A percentile compares a stretch with the other conserved stretches of the same genome.
phyloP scores from a whole-genome alignment of 768 basidiomycete genomes.

The Psilocybe azurescens region DNA sequence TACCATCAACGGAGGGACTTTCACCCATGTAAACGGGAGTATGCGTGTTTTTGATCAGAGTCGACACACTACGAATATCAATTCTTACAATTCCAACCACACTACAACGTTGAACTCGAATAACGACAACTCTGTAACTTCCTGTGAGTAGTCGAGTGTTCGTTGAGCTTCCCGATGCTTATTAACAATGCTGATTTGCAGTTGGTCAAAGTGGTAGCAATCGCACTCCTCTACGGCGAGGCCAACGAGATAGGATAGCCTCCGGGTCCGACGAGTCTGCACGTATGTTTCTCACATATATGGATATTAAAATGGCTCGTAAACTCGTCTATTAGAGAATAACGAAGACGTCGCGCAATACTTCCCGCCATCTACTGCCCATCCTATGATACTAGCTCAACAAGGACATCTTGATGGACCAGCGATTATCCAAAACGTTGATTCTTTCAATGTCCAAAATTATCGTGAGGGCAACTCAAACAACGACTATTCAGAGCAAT shows the following conservation, averaged over 20 bases:
- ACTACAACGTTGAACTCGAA: conserved; percentile 5
- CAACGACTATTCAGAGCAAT: conserved; percentile 17
- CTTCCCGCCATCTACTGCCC: conserved; percentile 5
- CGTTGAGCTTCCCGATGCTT: neutral
- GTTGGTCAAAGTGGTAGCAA: neutral
- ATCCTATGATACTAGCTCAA: neutral
- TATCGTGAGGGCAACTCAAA: neutral
- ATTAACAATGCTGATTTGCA: neutral
- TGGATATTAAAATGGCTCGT: neutral
- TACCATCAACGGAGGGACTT: conserved; percentile 20
- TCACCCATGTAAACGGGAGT: conserved; percentile 17
- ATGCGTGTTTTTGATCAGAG: conserved; percentile 15
- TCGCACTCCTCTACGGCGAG: neutral
- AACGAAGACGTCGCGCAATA: neutral
- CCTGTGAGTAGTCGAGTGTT: conserved; percentile 4
- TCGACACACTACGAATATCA: conserved; percentile 17
- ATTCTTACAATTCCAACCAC: conserved; percentile 19
- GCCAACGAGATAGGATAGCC: neutral
- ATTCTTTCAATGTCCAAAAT: conserved; percentile 9
- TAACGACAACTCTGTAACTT: conserved; percentile 4
- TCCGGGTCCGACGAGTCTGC: neutral
- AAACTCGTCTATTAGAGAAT: neutral
- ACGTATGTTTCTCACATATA: neutral
- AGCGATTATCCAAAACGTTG: neutral
- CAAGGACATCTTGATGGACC: neutral